A percentile compares a stretch with the other conserved stretches of the same genome.
phyloP scores from a whole-genome alignment of 148 eudicot species.

The Mesembryanthemum crystallinum region DNA sequence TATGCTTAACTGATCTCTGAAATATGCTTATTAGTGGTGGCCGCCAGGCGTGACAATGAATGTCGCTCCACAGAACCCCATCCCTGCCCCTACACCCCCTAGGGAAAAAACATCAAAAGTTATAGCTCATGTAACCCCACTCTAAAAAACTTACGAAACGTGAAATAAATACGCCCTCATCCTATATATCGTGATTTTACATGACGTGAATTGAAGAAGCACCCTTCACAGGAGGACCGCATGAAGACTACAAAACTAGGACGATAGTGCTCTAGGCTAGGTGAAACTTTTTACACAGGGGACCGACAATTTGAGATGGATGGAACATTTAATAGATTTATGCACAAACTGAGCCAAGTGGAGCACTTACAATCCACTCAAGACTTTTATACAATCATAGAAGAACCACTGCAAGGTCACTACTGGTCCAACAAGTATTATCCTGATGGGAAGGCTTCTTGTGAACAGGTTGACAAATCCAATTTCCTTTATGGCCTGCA shows the following conservation, averaged over 20 bases:
- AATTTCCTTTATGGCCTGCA: constrained; percentile 29
- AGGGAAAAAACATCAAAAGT: too few relatives aligned
- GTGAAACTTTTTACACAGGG: background rate
- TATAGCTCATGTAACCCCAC: too few relatives aligned
- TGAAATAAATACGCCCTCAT: too few relatives aligned
- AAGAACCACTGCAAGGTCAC: constrained; percentile 37
- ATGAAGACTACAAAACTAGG: too few relatives aligned
- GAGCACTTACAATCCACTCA: constrained; percentile 29
- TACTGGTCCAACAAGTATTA: constrained; percentile 32
- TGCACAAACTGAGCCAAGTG: background rate
- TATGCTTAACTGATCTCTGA: too few relatives aligned
- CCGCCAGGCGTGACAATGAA: too few relatives aligned
- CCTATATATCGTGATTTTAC: too few relatives aligned
- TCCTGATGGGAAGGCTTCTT: constrained; percentile 30
- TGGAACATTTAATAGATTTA: background rate
- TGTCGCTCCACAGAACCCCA: too few relatives aligned
- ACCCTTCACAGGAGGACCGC: background rate
- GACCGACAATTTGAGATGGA: background rate
- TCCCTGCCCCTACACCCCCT: too few relatives aligned
- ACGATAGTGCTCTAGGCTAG: background rate
- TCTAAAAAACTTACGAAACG: too few relatives aligned
- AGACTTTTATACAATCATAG: constrained; percentile 32
- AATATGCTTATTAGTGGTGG: too few relatives aligned
- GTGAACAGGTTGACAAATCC: constrained; percentile 34
- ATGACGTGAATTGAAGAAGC: too few relatives aligned